Conservation (phyloP, 192 early-diverging fungal species). For the Phlyctochytrium bullatum region DNA sequence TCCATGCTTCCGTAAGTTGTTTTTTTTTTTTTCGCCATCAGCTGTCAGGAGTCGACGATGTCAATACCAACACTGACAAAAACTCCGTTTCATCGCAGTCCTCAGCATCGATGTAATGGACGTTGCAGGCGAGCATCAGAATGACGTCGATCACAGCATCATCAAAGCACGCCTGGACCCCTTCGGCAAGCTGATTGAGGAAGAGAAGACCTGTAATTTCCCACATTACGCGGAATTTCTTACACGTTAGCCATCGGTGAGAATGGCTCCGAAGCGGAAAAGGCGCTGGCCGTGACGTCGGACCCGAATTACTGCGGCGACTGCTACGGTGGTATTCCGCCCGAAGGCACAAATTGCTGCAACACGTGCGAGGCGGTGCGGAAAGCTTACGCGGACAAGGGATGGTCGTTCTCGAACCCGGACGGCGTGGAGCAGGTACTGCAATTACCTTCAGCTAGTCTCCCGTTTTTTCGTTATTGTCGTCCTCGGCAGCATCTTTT, state of each 20-base stretch:
- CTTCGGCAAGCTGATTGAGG: slow-evolving; percentile 63
- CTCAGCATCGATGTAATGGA: slow-evolving; percentile 96
- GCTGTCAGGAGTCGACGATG: no score
- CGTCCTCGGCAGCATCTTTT: neutral
- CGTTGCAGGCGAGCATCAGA: slow-evolving; percentile 85
- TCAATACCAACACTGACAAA: no score
- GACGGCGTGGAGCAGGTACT: slow-evolving; percentile 78
- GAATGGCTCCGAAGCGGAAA: neutral
- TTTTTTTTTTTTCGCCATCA: neutral
- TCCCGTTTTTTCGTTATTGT: neutral
- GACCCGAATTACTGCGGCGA: slow-evolving; percentile 71
- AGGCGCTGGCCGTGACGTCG: slow-evolving; percentile 3
- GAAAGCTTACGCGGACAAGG: slow-evolving; percentile 73
- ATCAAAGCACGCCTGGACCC: slow-evolving; percentile 74
- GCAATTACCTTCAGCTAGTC: neutral
- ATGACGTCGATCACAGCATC: slow-evolving; percentile 72
- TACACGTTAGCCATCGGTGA: neutral
- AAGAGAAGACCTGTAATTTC: slow-evolving; percentile 55
- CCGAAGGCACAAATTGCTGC: slow-evolving; percentile 71
- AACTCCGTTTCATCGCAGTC: slow-evolving; percentile 58
- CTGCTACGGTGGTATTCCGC: slow-evolving; percentile 81
- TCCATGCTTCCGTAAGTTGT: slow-evolving; percentile 76
- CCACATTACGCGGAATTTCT: neutral
- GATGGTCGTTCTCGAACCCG: slow-evolving; percentile 79
- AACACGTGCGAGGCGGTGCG: slow-evolving; percentile 92